These are phyloP conservation scores for Kazachstania psychrophila DNA, from an alignment of 805 yeast species.

Conservation along the genomic window DNA sequence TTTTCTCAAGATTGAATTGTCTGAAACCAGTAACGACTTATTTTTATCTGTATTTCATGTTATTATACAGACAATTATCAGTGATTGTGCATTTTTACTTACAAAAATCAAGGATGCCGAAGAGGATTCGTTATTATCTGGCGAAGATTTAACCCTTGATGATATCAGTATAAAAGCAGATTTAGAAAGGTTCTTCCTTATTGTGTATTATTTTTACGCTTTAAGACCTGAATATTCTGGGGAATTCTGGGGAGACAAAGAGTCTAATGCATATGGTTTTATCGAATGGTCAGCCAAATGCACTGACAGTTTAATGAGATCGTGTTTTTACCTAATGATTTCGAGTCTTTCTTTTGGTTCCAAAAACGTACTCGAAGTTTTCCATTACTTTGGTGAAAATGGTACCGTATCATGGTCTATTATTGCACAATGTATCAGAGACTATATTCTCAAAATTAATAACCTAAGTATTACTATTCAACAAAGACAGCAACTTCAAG, in stretches of 20 bases:
- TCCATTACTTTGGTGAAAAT: conserved; percentile 38
- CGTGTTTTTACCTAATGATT: conserved; percentile 71
- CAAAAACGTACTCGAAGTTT: conserved; percentile 43
- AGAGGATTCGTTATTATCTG: conserved; percentile 59
- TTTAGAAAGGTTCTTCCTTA: conserved; percentile 74
- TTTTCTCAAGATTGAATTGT: conserved; percentile 13
- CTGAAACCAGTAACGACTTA: conserved; percentile 22
- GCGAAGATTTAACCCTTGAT: conserved; percentile 47
- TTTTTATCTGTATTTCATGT: conserved; percentile 38
- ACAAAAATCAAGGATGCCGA: conserved; percentile 64
- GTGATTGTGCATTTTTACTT: conserved; percentile 55
- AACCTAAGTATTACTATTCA: conserved; percentile 25
- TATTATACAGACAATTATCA: conserved; percentile 48
- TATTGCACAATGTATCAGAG: conserved; percentile 44
- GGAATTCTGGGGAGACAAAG: conserved; percentile 60
- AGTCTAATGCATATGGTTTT: conserved; percentile 65
- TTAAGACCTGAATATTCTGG: conserved; percentile 49
- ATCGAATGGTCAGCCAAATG: conserved; percentile 80
- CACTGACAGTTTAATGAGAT: conserved; percentile 70
- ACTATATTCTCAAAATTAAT: conserved; percentile 40
- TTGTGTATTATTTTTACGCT: conserved; percentile 60
- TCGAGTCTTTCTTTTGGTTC: conserved; percentile 63
- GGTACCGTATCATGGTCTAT: conserved; percentile 44
- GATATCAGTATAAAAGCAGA: conserved; percentile 68
- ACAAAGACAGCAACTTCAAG: conserved; percentile 22